phyloP scores from a whole-genome alignment of 257 asterid genomes.

The Rehmannia glutinosa region DNA sequence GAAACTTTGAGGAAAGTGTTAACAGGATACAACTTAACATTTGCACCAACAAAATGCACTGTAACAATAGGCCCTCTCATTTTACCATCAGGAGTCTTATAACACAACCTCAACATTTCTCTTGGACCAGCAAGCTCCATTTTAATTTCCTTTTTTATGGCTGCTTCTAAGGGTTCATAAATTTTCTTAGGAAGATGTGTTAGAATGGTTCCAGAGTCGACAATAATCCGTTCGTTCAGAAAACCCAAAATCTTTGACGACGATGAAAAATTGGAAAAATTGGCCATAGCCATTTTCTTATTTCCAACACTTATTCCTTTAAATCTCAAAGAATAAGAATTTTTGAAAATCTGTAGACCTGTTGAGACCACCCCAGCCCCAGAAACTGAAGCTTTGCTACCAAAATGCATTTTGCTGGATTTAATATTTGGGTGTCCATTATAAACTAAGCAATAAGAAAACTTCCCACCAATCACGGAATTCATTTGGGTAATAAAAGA shows the following conservation, averaged over 20 bases:
- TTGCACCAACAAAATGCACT: slow-evolving; percentile 39
- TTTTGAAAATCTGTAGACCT: not conserved
- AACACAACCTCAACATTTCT: slow-evolving; percentile 26
- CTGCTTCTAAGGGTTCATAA: slow-evolving; percentile 19
- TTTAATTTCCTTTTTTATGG: slow-evolving; percentile 13
- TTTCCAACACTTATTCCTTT: slow-evolving; percentile 34
- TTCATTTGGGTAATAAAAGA: slow-evolving; percentile 44
- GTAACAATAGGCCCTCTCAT: slow-evolving; percentile 26
- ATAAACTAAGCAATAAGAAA: slow-evolving; percentile 49
- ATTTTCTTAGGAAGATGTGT: slow-evolving; percentile 33
- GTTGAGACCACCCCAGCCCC: slow-evolving; percentile 36
- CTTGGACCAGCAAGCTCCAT: not conserved
- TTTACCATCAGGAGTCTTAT: not conserved
- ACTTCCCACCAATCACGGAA: slow-evolving; percentile 28
- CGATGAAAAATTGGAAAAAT: not conserved
- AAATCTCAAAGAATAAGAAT: slow-evolving; percentile 26
- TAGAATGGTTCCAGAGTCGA: slow-evolving; percentile 38
- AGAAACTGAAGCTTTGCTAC: slow-evolving; percentile 25
- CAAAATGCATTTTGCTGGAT: slow-evolving; percentile 40
- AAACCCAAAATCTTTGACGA: not conserved
- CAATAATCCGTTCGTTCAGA: slow-evolving; percentile 15
- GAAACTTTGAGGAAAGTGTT: slow-evolving; percentile 27
- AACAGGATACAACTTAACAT: slow-evolving; percentile 24
- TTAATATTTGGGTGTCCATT: not conserved
- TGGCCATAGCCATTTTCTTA: slow-evolving; percentile 5